Evolutionary conservation across 768 basidiomycete genomes (phyloP).

Genomic region (Steccherinum ochraceum): DNA sequence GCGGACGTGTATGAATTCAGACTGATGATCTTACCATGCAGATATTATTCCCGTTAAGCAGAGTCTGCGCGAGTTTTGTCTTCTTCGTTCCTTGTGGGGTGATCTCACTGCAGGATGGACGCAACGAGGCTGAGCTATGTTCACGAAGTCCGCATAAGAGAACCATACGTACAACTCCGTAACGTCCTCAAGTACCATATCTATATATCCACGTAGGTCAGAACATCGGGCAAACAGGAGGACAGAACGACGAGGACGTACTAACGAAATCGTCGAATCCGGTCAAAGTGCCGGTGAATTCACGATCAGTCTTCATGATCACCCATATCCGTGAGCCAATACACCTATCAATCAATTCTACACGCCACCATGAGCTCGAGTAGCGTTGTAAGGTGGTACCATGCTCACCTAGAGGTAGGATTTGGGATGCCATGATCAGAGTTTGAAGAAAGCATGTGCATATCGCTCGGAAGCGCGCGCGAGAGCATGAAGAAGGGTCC

Average conservation of each 20-base stretch:
- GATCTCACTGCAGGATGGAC: constrained; percentile 56
- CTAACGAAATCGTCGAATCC: constrained; percentile 99
- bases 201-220: too few relatives aligned
- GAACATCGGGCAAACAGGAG: not conserved
- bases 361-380: not conserved
- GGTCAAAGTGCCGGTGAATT: constrained; percentile 91
- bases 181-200: constrained; percentile 95
- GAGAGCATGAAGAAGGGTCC: not conserved
- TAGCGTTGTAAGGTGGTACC: not conserved
- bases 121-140: too few relatives aligned
- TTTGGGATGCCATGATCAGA: constrained; percentile 77
- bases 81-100: constrained; percentile 78
- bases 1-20: not conserved
- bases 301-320: constrained; percentile 95
- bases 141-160: too few relatives aligned
- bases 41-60: constrained; percentile 93
- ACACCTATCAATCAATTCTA: constrained; percentile 95
- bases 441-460: not conserved
- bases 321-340: constrained; percentile 98
- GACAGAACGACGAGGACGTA: constrained; percentile 21
- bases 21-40: constrained; percentile 69
- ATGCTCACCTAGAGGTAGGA: constrained; percentile 77
- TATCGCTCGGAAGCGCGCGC: too few relatives aligned
- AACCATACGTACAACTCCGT: constrained; percentile 79
- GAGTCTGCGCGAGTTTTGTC: constrained; percentile 80